Evolutionary conservation across 352 stramenopile genomes (phyloP).

Genomic region (Phytopythium vexans): DNA sequence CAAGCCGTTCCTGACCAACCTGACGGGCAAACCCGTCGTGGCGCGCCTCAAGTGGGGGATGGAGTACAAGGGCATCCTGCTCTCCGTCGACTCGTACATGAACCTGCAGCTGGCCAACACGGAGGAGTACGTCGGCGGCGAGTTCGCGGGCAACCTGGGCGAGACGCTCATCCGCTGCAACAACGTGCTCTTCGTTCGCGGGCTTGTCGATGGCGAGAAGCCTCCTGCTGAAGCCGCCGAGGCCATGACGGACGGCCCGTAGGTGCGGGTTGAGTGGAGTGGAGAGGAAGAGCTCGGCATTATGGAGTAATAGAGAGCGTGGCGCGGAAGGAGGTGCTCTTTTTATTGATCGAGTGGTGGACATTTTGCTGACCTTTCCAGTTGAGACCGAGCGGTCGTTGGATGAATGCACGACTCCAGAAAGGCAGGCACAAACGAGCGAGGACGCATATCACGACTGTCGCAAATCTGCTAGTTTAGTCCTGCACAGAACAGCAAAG

Average conservation of each 20-base stretch:
- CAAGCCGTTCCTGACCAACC: conserved; percentile 93
- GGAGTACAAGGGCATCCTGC: conserved; percentile 96
- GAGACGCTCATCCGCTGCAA: conserved; percentile 99
- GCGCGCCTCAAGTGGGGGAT: conserved; percentile 99
- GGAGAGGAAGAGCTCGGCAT: not conserved
- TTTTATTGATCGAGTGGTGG: too few species aligned
- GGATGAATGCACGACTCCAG: too few species aligned
- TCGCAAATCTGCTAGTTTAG: too few species aligned
- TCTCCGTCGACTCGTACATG: conserved; percentile 99
- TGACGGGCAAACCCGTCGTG: conserved; percentile 94
- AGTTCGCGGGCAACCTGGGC: conserved; percentile 95
- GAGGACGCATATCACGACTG: too few species aligned
- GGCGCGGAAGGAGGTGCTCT: too few species aligned
- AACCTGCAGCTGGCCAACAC: conserved; percentile 97
- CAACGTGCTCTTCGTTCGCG: conserved; percentile 98
- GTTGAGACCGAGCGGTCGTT: too few species aligned
- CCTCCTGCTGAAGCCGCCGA: conserved; percentile 31
- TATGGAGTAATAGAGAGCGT: too few species aligned
- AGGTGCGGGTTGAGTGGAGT: conserved; percentile 14
- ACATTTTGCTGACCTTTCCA: too few species aligned
- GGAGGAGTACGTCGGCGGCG: conserved; percentile 97
- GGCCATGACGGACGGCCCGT: conserved; percentile 35
- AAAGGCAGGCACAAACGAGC: too few species aligned
- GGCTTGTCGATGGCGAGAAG: conserved; percentile 75
- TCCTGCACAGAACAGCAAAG: too few species aligned